Evolutionary conservation across 441 rosid genomes (phyloP).

Genomic region (Euphorbia corollata): DNA sequence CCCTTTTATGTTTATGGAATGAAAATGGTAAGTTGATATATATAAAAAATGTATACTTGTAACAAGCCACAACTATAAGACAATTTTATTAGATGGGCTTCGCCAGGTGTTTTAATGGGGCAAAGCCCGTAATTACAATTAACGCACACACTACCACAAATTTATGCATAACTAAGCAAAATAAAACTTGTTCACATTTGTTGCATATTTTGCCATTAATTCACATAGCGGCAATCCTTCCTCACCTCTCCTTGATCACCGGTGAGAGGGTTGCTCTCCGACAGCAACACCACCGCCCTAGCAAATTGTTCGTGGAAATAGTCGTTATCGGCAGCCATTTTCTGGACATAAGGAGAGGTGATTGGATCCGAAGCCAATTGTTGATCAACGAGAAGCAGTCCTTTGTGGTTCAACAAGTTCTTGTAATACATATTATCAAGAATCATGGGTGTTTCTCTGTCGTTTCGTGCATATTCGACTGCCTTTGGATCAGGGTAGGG

Average conservation of each 20-base stretch:
- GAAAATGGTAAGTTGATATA: too few species aligned
- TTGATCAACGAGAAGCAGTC: slow-evolving; percentile 55
- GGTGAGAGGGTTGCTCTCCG: slow-evolving; percentile 65
- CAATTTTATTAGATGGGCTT: not conserved
- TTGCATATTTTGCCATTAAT: slow-evolving; percentile 20
- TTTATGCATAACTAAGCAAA: not conserved
- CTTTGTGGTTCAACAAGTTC: slow-evolving; percentile 51
- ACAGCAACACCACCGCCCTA: slow-evolving; percentile 44
- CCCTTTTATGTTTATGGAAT: too few species aligned
- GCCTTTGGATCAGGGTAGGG: slow-evolving; percentile 47
- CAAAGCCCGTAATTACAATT: not conserved
- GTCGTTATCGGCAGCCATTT: slow-evolving; percentile 66
- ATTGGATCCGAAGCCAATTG: slow-evolving; percentile 53
- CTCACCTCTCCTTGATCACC: slow-evolving; percentile 64
- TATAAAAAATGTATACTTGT: too few species aligned
- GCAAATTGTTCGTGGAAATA: slow-evolving; percentile 66
- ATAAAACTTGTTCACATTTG: not conserved
- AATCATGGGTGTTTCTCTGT: slow-evolving; percentile 73
- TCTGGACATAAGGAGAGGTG: slow-evolving; percentile 49
- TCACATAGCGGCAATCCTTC: slow-evolving; percentile 64
- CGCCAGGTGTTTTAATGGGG: not conserved
- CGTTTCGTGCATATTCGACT: slow-evolving; percentile 59
- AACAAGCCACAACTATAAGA: not conserved
- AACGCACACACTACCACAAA: not conserved
- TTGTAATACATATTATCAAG: slow-evolving; percentile 68